Conservation (phyloP, 805 yeast species). For the Ogataea polymorpha region DNA sequence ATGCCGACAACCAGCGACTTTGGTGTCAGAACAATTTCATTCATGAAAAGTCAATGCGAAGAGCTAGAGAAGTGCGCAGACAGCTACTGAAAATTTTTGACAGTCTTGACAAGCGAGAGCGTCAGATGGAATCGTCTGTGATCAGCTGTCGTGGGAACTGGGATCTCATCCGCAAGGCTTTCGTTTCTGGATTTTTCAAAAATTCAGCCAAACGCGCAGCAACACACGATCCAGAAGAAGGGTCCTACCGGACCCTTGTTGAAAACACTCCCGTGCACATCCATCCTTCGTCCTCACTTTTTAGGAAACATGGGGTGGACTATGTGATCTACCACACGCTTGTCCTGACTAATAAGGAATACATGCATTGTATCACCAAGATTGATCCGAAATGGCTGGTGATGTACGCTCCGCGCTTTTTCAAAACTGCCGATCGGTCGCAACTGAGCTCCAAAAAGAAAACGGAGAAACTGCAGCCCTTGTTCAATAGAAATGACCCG, state of each 20-base stretch:
- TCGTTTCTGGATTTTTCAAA: constrained; percentile 67
- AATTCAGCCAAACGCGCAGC: constrained; percentile 65
- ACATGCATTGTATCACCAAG: constrained; percentile 84
- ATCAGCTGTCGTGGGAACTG: constrained; percentile 53
- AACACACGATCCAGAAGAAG: constrained; percentile 39
- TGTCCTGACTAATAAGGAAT: constrained; percentile 80
- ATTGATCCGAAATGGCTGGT: constrained; percentile 80
- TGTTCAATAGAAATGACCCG: constrained; percentile 56
- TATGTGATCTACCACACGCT: constrained; percentile 81
- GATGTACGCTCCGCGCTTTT: constrained; percentile 69
- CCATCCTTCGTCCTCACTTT: constrained; percentile 83
- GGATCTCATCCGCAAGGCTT: constrained; percentile 55
- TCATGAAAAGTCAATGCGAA: constrained; percentile 70
- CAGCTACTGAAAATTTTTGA: constrained; percentile 63
- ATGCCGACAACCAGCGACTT: constrained; percentile 47
- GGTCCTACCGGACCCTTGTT: constrained; percentile 50
- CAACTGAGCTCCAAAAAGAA: constrained; percentile 49
- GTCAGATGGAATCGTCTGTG: constrained; percentile 20
- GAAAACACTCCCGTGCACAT: constrained; percentile 73
- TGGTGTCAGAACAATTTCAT: constrained; percentile 84
- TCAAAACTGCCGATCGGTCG: constrained; percentile 55
- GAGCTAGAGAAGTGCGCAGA: constrained; percentile 76
- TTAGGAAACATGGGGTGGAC: constrained; percentile 53
- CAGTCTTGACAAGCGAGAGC: constrained; percentile 34
- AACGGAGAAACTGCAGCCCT: constrained; percentile 68